These are phyloP conservation scores for Penicillium sp. DNA, from an alignment of 2,329 filamentous ascomycete species.

Conservation along the genomic window DNA sequence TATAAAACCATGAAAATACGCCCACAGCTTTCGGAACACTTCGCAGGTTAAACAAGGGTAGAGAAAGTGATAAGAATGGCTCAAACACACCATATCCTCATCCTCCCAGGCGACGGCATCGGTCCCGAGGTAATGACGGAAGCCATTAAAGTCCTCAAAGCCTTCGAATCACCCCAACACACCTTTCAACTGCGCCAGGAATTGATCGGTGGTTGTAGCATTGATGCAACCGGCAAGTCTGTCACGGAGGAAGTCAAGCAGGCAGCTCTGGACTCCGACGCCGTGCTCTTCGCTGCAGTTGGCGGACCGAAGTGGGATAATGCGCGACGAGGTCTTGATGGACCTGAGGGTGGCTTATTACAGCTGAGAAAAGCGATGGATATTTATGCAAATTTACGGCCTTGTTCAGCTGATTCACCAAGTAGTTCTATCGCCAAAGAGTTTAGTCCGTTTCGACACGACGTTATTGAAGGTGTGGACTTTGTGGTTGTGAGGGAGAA, in stretches of 20 bases:
- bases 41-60: no score
- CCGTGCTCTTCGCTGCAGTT: slow-evolving; percentile 84
- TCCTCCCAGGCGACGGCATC: slow-evolving; percentile 76
- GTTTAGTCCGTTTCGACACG: slow-evolving; percentile 76
- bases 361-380: slow-evolving; percentile 82
- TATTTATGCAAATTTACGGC: slow-evolving; percentile 87
- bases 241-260: slow-evolving; percentile 76
- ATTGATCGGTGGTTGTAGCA: slow-evolving; percentile 82
- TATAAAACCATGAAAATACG: neutral
- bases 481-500: slow-evolving; percentile 61
- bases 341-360: slow-evolving; percentile 84
- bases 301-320: slow-evolving; percentile 93
- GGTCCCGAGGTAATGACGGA: slow-evolving; percentile 67
- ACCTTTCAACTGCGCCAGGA: slow-evolving; percentile 83
- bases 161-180: slow-evolving; percentile 66
- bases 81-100: slow-evolving; percentile 66
- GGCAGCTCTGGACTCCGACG: slow-evolving; percentile 77
- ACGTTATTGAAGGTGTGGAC: slow-evolving; percentile 79
- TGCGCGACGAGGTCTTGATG: slow-evolving; percentile 60
- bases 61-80: slow-evolving; percentile 8
- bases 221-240: slow-evolving; percentile 72
- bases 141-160: slow-evolving; percentile 65
- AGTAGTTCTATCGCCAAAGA: slow-evolving; percentile 70
- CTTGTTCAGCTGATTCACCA: slow-evolving; percentile 74
- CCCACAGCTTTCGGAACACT: neutral